phyloP scores from a whole-genome alignment of 352 stramenopile species.

The Phytophthora lateralis region DNA sequence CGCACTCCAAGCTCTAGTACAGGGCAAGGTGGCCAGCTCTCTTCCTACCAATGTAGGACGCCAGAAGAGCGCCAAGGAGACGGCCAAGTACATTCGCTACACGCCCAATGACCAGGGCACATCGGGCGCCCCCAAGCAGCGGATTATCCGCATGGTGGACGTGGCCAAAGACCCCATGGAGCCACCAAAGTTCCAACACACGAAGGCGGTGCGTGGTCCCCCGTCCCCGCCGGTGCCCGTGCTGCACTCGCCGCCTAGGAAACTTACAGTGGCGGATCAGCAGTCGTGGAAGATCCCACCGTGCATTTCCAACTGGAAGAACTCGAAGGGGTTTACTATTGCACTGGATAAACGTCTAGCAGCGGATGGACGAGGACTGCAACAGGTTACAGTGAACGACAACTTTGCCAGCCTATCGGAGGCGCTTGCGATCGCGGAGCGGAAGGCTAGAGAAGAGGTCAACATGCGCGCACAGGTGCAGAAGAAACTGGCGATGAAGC shows the following conservation, averaged over 20 bases:
- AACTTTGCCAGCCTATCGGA: slow-evolving; percentile 98
- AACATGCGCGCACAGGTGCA: slow-evolving; percentile 92
- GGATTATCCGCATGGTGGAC: slow-evolving; percentile 99
- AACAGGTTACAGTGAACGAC: slow-evolving; percentile 97
- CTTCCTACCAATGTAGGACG: slow-evolving; percentile 68
- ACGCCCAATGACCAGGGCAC: slow-evolving; percentile 85
- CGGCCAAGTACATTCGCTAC: slow-evolving; percentile 83
- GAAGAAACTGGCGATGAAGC: slow-evolving; percentile 89
- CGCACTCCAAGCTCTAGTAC: slow-evolving; percentile 91
- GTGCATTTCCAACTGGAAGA: slow-evolving; percentile 99
- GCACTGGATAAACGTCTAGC: slow-evolving; percentile 98
- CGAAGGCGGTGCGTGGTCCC: slow-evolving; percentile 94
- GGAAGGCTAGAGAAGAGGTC: slow-evolving; percentile 97
- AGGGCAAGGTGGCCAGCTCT: slow-evolving; percentile 91
- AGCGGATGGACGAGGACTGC: slow-evolving; percentile 95
- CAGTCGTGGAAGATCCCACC: slow-evolving; percentile 99
- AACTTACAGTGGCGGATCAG: slow-evolving; percentile 93
- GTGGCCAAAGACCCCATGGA: slow-evolving; percentile 99
- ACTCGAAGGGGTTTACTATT: slow-evolving; percentile 98
- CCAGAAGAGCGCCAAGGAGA: slow-evolving; percentile 92
- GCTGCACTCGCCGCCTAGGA: slow-evolving; percentile 92
- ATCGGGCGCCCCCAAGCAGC: slow-evolving; percentile 75
- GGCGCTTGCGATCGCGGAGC: slow-evolving; percentile 97
- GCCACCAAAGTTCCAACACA: slow-evolving; percentile 99
- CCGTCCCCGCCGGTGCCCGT: slow-evolving; percentile 92